Base-by-base conservation (phyloP, 192 early-diverging fungal genomes). In the Coemansia sp. region DNA sequence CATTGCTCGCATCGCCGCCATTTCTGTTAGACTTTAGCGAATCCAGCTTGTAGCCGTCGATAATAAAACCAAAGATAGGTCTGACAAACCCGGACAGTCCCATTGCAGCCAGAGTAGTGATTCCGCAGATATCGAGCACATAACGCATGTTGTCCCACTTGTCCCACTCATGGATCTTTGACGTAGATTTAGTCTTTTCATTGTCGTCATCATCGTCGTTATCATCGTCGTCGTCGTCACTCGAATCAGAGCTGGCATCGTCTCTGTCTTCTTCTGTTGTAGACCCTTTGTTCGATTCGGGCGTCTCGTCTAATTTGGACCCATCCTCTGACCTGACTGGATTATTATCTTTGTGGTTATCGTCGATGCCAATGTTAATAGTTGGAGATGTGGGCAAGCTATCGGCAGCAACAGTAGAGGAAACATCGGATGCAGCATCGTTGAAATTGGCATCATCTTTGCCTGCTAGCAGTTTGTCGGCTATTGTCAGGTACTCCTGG, bases 401-500 rank as follows among this genome's bases (percentile, higher is more conserved):
- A 15, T 58, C 38, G 32, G 56, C 56, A 40, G 56, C 56, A 58
- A 58, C 39, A 3, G 56, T 58, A 5, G 56, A 58, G 16, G 56
- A 58, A n/a, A 58, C 56, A 58, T 58, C 56, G 32, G 56, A 58
- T n/a, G 56, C 54, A 32, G 38, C 48, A 15, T 50, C 48, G 38
- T 43, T 57, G 48, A 44, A 37, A 16, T 44, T 26, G 0, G 56
- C 37, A 58, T 58, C 56, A 9, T 23, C 50, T 2, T 53, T 53
- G 4, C 2, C 21, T 8, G 12, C 13, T 8, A 18, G 69, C 10
- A 37, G 60, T 52, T 62, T 45, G 12, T 59, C 61, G 4, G 52
- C 15, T 6, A 45, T 39, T 63, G 82, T 71, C 32, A 79, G 67
- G 18, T 85, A 73, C 1, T 16, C 41, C 37, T 85, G 79, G 13